Conservation (phyloP, 192 early-diverging fungal species). For the Umbelopsis ramanniana region DNA sequence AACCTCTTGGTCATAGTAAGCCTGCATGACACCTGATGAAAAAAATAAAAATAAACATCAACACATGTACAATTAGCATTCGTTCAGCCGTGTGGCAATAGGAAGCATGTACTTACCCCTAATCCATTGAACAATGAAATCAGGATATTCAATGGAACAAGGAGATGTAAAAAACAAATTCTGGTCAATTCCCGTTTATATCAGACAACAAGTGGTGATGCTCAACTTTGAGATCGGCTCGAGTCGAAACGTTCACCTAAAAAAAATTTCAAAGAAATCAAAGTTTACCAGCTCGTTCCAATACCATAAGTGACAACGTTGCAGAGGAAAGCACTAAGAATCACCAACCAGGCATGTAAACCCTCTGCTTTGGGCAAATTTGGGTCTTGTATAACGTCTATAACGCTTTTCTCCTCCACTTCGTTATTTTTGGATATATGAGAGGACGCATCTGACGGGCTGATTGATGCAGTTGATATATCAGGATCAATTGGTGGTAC, state of each 20-base stretch:
- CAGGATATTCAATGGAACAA: not conserved
- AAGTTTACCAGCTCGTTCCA: slow-evolving; percentile 20
- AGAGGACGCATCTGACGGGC: not conserved
- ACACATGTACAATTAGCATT: not conserved
- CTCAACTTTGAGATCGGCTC: too few relatives aligned
- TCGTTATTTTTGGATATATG: not conserved
- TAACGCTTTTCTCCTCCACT: not conserved
- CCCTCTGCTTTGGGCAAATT: slow-evolving; percentile 20
- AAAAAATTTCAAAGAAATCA: not conserved
- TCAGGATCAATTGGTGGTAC: not conserved
- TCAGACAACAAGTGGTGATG: too few relatives aligned
- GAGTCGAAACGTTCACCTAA: too few relatives aligned
- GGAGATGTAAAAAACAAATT: not conserved
- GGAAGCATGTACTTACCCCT: not conserved
- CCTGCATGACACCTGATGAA: slow-evolving; percentile 37
- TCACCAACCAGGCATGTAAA: slow-evolving; percentile 21
- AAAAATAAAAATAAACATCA: not conserved
- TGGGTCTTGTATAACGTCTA: not conserved
- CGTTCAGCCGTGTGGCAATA: not conserved
- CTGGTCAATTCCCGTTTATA: not conserved
- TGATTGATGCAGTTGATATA: not conserved
- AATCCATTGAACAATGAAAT: not conserved
- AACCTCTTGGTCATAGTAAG: slow-evolving; percentile 32
- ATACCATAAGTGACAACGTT: slow-evolving; percentile 14
- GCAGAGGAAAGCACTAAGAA: slow-evolving; percentile 15